Base-by-base conservation (phyloP, 225 moss, liverwort and hornwort species). In the Bryum argenteum region DNA sequence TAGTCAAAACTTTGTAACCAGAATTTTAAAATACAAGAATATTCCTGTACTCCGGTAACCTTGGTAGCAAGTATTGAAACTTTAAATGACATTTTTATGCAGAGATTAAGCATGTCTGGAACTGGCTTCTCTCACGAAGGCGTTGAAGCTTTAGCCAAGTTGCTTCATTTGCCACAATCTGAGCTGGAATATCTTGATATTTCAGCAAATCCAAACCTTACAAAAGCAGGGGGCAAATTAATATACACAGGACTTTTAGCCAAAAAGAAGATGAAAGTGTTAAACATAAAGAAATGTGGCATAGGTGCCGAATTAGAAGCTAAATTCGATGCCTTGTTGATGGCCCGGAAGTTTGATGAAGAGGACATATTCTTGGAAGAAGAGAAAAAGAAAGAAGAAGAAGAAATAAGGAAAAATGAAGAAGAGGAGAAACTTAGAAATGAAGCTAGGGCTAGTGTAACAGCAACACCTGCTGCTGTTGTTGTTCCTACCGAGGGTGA, bases 131-230 rank as follows among this genome's bases (percentile, higher is more conserved):
- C 44, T 0, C 1, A 38, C 0, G 74, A 81, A 47, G 83, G 83
- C 0, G 64, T 73, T 0, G 86, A 83, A 28, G 65, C 89, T 4
- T 66, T 86, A 38, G 20, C 77, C 3, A 89, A 79, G 50, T 61
- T 86, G 63, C 75, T 89, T 16, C 85, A 89, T 63, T 55, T 83
- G 15, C 89, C 83, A 2, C 81, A 89, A 65, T 89, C 83, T 1
- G 43, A 65, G 24, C 79, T 89, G 8, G 15, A 38, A 0, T 56
- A 76, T 6, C 74, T 89, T 13, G 83, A 89, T 42, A 74, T 81
- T 56, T 83, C 86, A 3, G 76, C 83, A 0, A 89, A 89, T 61
- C 83, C 77, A 1, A 37, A 63, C 63, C 81, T 89, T 51, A 83
- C 81, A 1, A 26, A 10, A 1, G 50, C 40, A 0, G 81, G 75